Base-by-base conservation (phyloP, 768 basidiomycete genomes). In the Boletus reticuloceps region DNA sequence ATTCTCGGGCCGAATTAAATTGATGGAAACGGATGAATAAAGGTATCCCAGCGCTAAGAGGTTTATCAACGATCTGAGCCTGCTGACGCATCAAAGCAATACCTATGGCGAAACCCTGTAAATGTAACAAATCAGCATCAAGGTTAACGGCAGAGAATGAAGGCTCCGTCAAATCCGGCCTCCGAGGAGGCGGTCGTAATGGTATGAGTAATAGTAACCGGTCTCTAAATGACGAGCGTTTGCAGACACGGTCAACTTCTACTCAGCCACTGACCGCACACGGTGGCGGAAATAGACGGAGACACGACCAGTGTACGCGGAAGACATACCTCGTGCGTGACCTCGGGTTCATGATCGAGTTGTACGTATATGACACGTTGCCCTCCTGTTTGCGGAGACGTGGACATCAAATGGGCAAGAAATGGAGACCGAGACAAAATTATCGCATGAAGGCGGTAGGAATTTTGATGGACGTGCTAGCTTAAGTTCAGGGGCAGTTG, bases 391-490 rank as follows among this genome's bases (percentile, higher is more conserved):
- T 84, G 85, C 25, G 86, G 85, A 34, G 87, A 85, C 47, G 88
- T 89, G 52, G 86, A 88, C 86, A 96, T 91, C 61, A 92, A 78
- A 69, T 93, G 91, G 39, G 88, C 89, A 65, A 95, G 82, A 73
- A 84, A 90, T 37, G 94, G 92, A 32, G 92, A 94, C 50, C 88
- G 86, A 56, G 91, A 90, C 58, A 95, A 78, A 60, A 94, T 86
- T 71, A 95, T 88, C 59, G 87, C 83, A 74, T 94, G 89, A 36
- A 92, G 81, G 51, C 84, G 82, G 71, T 91, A 92, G 56, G 79
- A 76, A 71, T 82, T 82, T 77, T 86, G 83, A 66, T 85, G 82
- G 53, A 88, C 83, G 75, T 88, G 88, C 87, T 91, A 65, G 34
- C 55, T 54, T 47, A 19, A 13, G 55, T 49, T 60, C 42, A 54